Evolutionary conservation across 805 yeast genomes (phyloP).

Genomic region (Saccharomycopsis sp.): DNA sequence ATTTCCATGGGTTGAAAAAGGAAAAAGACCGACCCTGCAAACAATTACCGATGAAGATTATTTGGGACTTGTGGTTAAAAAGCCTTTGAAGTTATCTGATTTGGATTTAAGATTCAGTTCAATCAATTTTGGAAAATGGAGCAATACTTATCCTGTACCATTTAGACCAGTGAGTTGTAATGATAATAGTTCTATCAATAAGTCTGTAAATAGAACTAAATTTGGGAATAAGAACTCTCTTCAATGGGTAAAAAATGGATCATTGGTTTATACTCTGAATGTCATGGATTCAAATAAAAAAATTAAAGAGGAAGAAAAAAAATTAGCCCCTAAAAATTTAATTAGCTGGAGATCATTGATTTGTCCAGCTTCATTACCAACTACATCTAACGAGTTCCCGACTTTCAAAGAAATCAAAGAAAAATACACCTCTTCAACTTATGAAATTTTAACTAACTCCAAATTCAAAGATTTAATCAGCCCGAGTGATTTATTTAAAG

Average conservation of each 20-base stretch:
- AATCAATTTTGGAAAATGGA: conserved; percentile 78
- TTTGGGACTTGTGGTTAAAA: conserved; percentile 49
- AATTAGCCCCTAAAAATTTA: conserved; percentile 19
- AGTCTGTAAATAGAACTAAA: not conserved
- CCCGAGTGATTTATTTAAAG: conserved; percentile 59
- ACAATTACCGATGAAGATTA: too few relatives aligned
- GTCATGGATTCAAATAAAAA: not conserved
- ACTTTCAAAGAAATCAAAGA: conserved; percentile 42
- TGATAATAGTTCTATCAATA: too few relatives aligned
- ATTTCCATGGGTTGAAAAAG: too few relatives aligned
- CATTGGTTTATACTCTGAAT: not conserved
- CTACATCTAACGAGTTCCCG: conserved; percentile 73
- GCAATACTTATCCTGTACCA: conserved; percentile 72
- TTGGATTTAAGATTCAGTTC: conserved; percentile 32
- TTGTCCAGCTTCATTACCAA: conserved; percentile 88
- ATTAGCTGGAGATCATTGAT: conserved; percentile 91
- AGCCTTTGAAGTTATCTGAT: conserved; percentile 58
- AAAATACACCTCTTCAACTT: conserved; percentile 5
- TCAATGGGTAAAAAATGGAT: not conserved
- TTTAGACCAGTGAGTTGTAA: too few relatives aligned
- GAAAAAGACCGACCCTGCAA: too few relatives aligned
- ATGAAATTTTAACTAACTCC: conserved; percentile 15
- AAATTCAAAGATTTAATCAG: conserved; percentile 33
- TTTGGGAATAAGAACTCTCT: not conserved
- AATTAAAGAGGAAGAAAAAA: not conserved